These are phyloP conservation scores for Dalbergia cochinchinensis DNA, from an alignment of 306 rosid genomes.

Conservation along the genomic window DNA sequence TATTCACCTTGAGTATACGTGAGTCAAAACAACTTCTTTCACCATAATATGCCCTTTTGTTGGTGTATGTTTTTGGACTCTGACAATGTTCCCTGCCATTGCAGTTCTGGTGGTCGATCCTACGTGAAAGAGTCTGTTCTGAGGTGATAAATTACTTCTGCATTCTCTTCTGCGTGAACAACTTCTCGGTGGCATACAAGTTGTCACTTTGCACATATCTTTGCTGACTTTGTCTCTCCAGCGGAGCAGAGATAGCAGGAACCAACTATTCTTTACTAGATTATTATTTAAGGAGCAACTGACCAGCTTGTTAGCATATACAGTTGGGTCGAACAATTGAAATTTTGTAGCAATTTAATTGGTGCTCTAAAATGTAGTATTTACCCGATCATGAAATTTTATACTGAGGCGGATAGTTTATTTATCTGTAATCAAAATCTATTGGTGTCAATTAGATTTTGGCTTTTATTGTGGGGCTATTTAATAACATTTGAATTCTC, in stretches of 20 bases:
- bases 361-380: slow-evolving; percentile 11
- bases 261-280: slow-evolving; percentile 40
- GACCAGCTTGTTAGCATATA: not conserved
- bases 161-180: not conserved
- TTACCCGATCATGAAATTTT: not conserved
- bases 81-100: slow-evolving; percentile 44
- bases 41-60: not conserved
- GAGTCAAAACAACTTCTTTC: slow-evolving; percentile 47
- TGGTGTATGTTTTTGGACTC: not conserved
- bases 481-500: not conserved
- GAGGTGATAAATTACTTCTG: slow-evolving; percentile 55
- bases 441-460: not conserved
- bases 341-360: slow-evolving; percentile 42
- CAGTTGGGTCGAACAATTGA: slow-evolving; percentile 31
- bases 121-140: slow-evolving; percentile 70
- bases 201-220: slow-evolving; percentile 26
- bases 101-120: slow-evolving; percentile 77
- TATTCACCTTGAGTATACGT: slow-evolving; percentile 75
- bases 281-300: not conserved
- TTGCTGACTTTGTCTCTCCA: slow-evolving; percentile 27
- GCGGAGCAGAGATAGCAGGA: slow-evolving; percentile 12
- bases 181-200: too few relatives aligned
- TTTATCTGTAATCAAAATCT: not conserved
- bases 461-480: not conserved
- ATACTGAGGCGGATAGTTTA: not conserved